Conservation (phyloP, 1,284 basidiomycete genomes). For the Puccinia coronata region DNA sequence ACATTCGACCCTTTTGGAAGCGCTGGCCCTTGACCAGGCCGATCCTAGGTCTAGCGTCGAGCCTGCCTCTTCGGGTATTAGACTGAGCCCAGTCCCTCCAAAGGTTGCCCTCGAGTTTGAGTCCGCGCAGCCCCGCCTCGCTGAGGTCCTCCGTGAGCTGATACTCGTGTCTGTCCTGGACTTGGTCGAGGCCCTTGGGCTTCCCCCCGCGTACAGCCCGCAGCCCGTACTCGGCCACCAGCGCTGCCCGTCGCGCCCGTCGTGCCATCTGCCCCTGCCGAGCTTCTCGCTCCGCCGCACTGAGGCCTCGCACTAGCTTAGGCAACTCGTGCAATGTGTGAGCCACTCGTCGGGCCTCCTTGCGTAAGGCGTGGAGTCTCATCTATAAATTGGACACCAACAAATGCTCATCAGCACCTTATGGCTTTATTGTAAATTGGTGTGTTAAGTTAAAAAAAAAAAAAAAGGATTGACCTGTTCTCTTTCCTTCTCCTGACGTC, state of each 20-base stretch:
- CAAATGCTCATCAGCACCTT: not conserved
- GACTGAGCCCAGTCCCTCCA: slow-evolving; percentile 44
- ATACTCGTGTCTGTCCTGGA: slow-evolving; percentile 32
- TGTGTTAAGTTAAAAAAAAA: no score
- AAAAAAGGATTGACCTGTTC: slow-evolving; percentile 16
- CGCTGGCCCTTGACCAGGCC: slow-evolving; percentile 11
- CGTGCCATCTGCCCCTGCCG: not conserved
- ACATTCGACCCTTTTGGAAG: slow-evolving; percentile 41
- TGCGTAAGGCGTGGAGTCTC: slow-evolving; percentile 12
- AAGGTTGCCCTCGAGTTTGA: slow-evolving; percentile 47
- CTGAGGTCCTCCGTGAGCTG: slow-evolving; percentile 47
- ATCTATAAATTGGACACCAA: slow-evolving; percentile 5
- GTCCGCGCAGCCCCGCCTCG: slow-evolving; percentile 32
- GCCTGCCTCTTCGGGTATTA: slow-evolving; percentile 35
- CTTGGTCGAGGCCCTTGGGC: slow-evolving; percentile 24
- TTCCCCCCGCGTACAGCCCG: slow-evolving; percentile 38
- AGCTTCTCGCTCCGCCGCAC: not conserved
- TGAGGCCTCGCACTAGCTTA: slow-evolving; percentile 19
- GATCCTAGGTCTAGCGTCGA: slow-evolving; percentile 10
- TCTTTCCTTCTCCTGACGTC: slow-evolving; percentile 16
- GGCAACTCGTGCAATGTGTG: slow-evolving; percentile 38
- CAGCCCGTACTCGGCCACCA: slow-evolving; percentile 34
- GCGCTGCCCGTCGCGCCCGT: slow-evolving; percentile 26
- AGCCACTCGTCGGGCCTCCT: slow-evolving; percentile 25
- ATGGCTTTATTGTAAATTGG: no score